Evolutionary conservation across 2,329 filamentous ascomycete species (phyloP), one percentile per base, ranked within the genome.

Genomic region (Ophiocordyceps robertsii): DNA sequence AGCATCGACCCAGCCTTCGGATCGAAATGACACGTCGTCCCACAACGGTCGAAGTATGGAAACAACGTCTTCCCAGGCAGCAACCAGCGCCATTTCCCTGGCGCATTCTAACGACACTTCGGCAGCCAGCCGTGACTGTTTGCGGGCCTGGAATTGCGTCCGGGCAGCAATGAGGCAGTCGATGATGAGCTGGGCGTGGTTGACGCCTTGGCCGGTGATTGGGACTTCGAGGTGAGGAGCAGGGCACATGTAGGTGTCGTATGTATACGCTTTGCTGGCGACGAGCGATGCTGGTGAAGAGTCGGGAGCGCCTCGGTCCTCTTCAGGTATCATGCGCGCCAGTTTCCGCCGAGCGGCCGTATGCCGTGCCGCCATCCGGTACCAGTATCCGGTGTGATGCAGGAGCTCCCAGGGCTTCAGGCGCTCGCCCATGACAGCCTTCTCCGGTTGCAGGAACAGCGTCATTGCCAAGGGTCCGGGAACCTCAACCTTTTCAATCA

Each of bases 361-460:
- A 49, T 81, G 75, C n/a, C 68, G 68, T 5, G 75, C 73, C 2
- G 78, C 77, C 37, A 71, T 58, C 13, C 74, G 72, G 49, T 77
- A 78, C 76, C 80, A 83, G 53, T 82, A 83, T 6, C 79, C 79
- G 1, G 72, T 67, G 52, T 83, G 79, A 47, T 83, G 79, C 7
- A 83, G 63, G 32, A 71, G 56, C 48, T 82, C 77, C 73, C 75
- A 81, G 0, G 79, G 77, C 31, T 73, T 70, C 6, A 80, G 54
- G 12, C 75, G 66, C 46, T 82, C 77, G 16, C 69, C 70, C 35
- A 72, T 59, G 6, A 77, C 64, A 14, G 60, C 64, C 56, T 80
- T 82, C 46, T 83, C 79, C 1, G 76, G 70, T 30, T 60, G 64
- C 9, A 79, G 60, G 47, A 69, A 80, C 8, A 79, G 57, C 13